phyloP scores from a whole-genome alignment of 805 yeast genomes.

The Pichia thaimueangensis region DNA sequence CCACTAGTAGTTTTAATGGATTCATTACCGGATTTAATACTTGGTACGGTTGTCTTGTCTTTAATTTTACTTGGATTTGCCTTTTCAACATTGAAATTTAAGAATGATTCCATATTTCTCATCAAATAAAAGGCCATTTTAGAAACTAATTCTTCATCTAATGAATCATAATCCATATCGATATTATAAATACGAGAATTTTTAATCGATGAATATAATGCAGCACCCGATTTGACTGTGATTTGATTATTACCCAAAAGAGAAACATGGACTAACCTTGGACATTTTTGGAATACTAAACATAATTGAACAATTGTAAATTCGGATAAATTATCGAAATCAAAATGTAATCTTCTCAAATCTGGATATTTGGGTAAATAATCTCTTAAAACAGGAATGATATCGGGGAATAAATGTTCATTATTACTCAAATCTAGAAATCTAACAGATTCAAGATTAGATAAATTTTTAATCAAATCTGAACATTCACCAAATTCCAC shows the following conservation, averaged over 20 bases:
- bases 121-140: conserved; percentile 50
- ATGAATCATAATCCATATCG: conserved; percentile 45
- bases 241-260: conserved; percentile 45
- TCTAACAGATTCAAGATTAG: conserved; percentile 35
- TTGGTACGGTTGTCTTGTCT: background rate
- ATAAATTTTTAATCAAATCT: conserved; percentile 34
- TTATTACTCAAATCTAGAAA: conserved; percentile 49
- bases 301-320: conserved; percentile 44
- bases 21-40: conserved; percentile 15
- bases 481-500: conserved; percentile 34
- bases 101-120: conserved; percentile 47
- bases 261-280: conserved; percentile 47
- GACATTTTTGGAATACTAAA: conserved; percentile 40
- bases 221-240: conserved; percentile 38
- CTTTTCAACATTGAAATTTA: conserved; percentile 21
- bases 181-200: conserved; percentile 42
- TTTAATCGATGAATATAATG: conserved; percentile 46
- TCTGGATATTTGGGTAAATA: conserved; percentile 40
- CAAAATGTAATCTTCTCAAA: conserved; percentile 48
- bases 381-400: conserved; percentile 38
- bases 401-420: conserved; percentile 46
- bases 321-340: conserved; percentile 42
- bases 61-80: background rate
- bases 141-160: conserved; percentile 45
- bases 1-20: conserved; percentile 8